Conservation (phyloP, 75 land plant genomes). For the Azolla pinnata region DNA sequence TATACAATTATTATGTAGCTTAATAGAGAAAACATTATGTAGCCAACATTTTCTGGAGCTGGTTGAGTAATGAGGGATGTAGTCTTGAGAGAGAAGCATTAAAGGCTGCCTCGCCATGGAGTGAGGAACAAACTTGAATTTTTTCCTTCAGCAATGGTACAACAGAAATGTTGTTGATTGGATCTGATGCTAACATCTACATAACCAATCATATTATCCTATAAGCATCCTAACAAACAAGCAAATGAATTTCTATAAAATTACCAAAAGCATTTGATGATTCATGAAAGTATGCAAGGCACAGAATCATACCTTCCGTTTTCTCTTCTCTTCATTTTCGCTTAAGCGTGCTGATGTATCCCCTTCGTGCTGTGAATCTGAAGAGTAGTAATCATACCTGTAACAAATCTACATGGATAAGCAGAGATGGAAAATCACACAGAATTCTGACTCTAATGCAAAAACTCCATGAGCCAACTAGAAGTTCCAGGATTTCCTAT, state of each 20-base stretch:
- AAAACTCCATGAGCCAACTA: background rate
- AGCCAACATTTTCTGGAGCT: slow-evolving; percentile 58
- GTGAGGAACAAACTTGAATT: slow-evolving; percentile 71
- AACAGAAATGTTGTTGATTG: slow-evolving; percentile 67
- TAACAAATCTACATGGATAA: background rate
- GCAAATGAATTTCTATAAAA: background rate
- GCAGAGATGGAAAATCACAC: background rate
- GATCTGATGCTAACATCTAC: slow-evolving; percentile 52
- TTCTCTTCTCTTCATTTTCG: slow-evolving; percentile 61
- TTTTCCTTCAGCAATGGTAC: slow-evolving; percentile 68
- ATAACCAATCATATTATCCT: background rate
- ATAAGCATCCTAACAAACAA: background rate
- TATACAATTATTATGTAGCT: too few species aligned
- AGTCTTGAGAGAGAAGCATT: slow-evolving; percentile 69
- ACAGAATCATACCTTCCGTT: slow-evolving; percentile 53
- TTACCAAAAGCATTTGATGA: background rate
- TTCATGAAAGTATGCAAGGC: background rate
- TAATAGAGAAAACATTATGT: too few species aligned
- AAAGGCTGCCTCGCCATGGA: slow-evolving; percentile 77
- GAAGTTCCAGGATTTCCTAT: background rate
- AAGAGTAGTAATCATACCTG: slow-evolving; percentile 43
- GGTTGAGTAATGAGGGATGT: slow-evolving; percentile 66
- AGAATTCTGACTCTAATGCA: background rate
- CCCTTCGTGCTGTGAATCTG: slow-evolving; percentile 23
- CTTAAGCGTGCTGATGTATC: slow-evolving; percentile 16